Evolutionary conservation across 1,139 yeast genomes (phyloP).

Genomic region (Protomyces inundatus): DNA sequence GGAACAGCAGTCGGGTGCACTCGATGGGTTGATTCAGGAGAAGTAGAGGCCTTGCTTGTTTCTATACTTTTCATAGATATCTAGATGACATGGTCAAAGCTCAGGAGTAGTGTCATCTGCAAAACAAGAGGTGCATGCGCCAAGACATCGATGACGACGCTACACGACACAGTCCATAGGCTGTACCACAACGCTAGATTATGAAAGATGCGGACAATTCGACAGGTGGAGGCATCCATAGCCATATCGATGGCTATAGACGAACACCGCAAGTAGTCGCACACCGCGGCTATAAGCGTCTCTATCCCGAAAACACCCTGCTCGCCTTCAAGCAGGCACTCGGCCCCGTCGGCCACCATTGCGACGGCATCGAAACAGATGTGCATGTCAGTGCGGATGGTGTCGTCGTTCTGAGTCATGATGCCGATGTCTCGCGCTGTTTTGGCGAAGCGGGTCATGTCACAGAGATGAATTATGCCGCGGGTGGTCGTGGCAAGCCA

Average conservation of each 20-base stretch:
- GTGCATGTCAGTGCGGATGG: constrained; percentile 73
- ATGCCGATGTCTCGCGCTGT: constrained; percentile 54
- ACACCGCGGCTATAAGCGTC: constrained; percentile 46
- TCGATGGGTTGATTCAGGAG: constrained; percentile 1
- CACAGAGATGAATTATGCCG: constrained; percentile 12
- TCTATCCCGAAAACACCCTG: constrained; percentile 74
- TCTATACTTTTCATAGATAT: neutral
- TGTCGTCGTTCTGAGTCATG: constrained; percentile 71
- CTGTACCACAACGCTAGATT: too few species aligned
- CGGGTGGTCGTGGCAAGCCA: constrained; percentile 41
- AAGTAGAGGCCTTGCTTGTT: neutral
- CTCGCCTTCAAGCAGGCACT: constrained; percentile 67
- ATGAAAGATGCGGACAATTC: too few species aligned
- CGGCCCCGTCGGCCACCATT: constrained; percentile 51
- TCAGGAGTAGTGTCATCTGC: neutral
- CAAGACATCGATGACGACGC: too few species aligned
- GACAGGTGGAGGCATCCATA: too few species aligned
- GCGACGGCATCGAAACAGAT: constrained; percentile 70
- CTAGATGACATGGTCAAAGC: neutral
- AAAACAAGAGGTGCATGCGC: neutral
- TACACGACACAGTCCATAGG: too few species aligned
- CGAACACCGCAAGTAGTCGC: constrained; percentile 23
- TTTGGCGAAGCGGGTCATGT: constrained; percentile 44
- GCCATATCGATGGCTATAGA: too few species aligned
- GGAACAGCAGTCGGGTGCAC: constrained; percentile 26